Evolutionary conservation across 2,329 filamentous ascomycete genomes (phyloP).

Genomic region (Chrysoporthe puriensis): DNA sequence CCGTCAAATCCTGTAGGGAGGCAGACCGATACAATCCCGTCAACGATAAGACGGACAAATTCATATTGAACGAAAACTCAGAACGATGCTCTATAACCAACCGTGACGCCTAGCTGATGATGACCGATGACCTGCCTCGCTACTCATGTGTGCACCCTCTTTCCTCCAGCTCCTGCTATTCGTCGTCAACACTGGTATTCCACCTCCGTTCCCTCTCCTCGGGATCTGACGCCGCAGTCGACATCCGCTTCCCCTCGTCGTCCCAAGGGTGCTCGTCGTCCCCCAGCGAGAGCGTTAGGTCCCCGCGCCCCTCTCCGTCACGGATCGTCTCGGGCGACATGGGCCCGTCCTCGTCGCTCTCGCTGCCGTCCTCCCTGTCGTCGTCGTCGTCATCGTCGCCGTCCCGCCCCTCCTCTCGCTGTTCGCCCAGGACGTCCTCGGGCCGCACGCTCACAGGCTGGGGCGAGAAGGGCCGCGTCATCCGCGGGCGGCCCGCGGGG

Average conservation of each 20-base stretch:
- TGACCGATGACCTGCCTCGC: not conserved
- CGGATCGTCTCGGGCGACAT: slow-evolving; percentile 24
- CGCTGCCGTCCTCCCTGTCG: slow-evolving; percentile 30
- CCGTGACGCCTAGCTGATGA: slow-evolving; percentile 29
- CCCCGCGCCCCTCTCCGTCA: slow-evolving; percentile 24
- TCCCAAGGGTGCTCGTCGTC: slow-evolving; percentile 14
- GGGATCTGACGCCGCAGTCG: slow-evolving; percentile 28
- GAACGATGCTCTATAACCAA: slow-evolving; percentile 14
- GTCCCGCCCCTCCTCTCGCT: slow-evolving; percentile 31
- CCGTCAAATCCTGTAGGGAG: not conserved
- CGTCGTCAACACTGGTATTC: slow-evolving; percentile 18
- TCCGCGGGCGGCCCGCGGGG: slow-evolving; percentile 57
- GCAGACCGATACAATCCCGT: not conserved
- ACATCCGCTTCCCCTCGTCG: slow-evolving; percentile 26
- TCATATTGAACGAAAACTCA: not conserved
- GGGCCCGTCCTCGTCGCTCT: slow-evolving; percentile 30
- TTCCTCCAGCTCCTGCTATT: not conserved
- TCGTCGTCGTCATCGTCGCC: slow-evolving; percentile 31
- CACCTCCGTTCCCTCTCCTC: slow-evolving; percentile 29
- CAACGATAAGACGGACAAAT: not conserved
- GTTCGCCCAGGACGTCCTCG: slow-evolving; percentile 36
- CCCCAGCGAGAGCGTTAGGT: slow-evolving; percentile 17
- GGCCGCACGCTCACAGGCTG: slow-evolving; percentile 47
- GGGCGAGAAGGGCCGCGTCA: slow-evolving; percentile 63
- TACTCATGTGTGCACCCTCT: not conserved